Percentiles rank a stretch among this genome's conserved stretches.
phyloP scores from a whole-genome alignment of 2,329 filamentous ascomycete genomes.

The Aspergillus ruber region DNA sequence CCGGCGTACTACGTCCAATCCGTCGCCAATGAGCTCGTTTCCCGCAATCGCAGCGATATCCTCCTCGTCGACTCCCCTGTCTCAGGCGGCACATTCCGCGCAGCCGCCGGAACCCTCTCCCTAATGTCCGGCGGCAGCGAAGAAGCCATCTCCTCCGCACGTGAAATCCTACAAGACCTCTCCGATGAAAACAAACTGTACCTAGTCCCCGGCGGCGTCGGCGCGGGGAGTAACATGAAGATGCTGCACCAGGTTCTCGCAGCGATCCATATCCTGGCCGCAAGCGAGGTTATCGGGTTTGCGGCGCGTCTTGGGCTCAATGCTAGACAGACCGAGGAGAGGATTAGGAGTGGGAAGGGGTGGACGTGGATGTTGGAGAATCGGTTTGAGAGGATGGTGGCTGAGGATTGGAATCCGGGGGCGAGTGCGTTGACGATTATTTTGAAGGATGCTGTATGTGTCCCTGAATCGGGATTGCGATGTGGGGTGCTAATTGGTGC shows the following conservation, averaged over 20 bases:
- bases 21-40: slow-evolving; percentile 52
- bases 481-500: neutral
- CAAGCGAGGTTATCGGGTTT: slow-evolving; percentile 56
- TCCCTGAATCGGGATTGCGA: neutral
- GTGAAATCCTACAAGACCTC: slow-evolving; percentile 57
- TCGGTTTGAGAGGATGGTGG: slow-evolving; percentile 50
- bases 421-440: slow-evolving; percentile 57
- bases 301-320: slow-evolving; percentile 52
- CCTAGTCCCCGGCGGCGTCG: slow-evolving; percentile 54
- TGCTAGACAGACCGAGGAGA: slow-evolving; percentile 35
- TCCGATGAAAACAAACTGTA: slow-evolving; percentile 55
- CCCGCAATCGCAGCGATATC: slow-evolving; percentile 55
- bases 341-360: slow-evolving; percentile 38
- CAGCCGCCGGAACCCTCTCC: slow-evolving; percentile 64
- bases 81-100: slow-evolving; percentile 62
- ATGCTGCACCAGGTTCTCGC: slow-evolving; percentile 59
- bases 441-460: slow-evolving; percentile 48
- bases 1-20: slow-evolving; percentile 59
- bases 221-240: slow-evolving; percentile 57
- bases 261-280: slow-evolving; percentile 56
- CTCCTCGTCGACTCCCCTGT: slow-evolving; percentile 66
- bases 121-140: slow-evolving; percentile 72
- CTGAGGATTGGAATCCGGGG: slow-evolving; percentile 47
- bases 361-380: slow-evolving; percentile 61
- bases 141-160: slow-evolving; percentile 52